phyloP scores from a whole-genome alignment of 2,329 filamentous ascomycete species.

The Penicillium paneum region DNA sequence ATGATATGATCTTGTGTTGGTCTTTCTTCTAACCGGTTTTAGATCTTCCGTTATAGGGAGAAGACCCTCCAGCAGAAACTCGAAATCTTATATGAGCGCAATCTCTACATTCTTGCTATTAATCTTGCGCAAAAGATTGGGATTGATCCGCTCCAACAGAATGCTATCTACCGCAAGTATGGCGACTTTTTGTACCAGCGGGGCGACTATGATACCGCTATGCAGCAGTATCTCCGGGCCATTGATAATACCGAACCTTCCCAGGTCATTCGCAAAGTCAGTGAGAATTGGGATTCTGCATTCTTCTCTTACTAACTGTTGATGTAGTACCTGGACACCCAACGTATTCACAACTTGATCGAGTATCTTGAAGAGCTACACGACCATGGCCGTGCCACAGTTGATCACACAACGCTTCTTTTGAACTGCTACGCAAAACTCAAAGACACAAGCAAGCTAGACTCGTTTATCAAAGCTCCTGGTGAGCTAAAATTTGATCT shows the following conservation, averaged over 20 bases:
- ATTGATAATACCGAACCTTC: constrained; percentile 96
- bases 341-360: constrained; percentile 95
- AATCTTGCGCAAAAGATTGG: constrained; percentile 88
- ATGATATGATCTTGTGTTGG: background rate
- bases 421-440: constrained; percentile 97
- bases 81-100: constrained; percentile 89
- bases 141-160: constrained; percentile 76
- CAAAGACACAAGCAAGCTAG: constrained; percentile 93
- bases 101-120: constrained; percentile 87
- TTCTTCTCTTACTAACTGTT: constrained; percentile 15
- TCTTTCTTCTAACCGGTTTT: constrained; percentile 27
- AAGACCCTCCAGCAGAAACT: constrained; percentile 86
- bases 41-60: constrained; percentile 86
- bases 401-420: constrained; percentile 90
- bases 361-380: constrained; percentile 96
- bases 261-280: constrained; percentile 86
- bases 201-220: constrained; percentile 94
- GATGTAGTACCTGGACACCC: constrained; percentile 81
- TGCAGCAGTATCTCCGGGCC: constrained; percentile 95
- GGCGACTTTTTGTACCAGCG: constrained; percentile 94
- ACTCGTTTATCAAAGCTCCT: constrained; percentile 93
- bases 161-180: constrained; percentile 87
- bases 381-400: constrained; percentile 86
- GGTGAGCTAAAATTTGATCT: constrained; percentile 89
- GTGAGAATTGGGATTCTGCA: background rate